Conservation (phyloP, 139 green algal species). For the Micractinium sp. region DNA sequence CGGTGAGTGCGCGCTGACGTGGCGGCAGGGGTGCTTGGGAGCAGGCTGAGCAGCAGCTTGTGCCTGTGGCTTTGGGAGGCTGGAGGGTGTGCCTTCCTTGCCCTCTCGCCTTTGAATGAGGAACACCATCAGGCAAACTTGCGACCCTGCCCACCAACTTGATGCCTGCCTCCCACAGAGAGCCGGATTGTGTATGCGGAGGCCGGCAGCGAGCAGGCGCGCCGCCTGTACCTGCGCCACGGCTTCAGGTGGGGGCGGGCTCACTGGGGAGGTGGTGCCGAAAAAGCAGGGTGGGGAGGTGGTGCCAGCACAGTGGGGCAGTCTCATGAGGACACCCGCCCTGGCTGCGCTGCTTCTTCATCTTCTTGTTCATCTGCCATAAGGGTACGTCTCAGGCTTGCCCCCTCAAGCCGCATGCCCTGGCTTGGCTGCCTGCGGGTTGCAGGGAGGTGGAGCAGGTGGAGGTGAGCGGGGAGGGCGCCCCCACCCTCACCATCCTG, state of each 20-base stretch:
- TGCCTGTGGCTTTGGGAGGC: background rate
- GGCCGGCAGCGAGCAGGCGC: background rate
- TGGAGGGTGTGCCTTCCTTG: background rate
- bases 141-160: background rate
- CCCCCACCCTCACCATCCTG: background rate
- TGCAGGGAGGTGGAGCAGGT: background rate
- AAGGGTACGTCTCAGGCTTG: no score
- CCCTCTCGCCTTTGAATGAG: background rate
- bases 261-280: no score
- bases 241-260: background rate
- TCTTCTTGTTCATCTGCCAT: background rate
- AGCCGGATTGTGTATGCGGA: constrained; percentile 15
- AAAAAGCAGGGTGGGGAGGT: no score
- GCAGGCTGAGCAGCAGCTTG: background rate
- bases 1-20: background rate
- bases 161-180: background rate
- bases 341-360: no score
- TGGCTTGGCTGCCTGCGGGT: background rate
- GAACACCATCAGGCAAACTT: background rate
- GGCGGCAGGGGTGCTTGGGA: background rate
- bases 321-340: no score
- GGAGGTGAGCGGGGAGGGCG: background rate
- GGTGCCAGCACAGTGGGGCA: no score
- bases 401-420: background rate
- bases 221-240: constrained; percentile 22